Conservation (phyloP, 2,329 filamentous ascomycete genomes). For the Grosmannia huntii region DNA sequence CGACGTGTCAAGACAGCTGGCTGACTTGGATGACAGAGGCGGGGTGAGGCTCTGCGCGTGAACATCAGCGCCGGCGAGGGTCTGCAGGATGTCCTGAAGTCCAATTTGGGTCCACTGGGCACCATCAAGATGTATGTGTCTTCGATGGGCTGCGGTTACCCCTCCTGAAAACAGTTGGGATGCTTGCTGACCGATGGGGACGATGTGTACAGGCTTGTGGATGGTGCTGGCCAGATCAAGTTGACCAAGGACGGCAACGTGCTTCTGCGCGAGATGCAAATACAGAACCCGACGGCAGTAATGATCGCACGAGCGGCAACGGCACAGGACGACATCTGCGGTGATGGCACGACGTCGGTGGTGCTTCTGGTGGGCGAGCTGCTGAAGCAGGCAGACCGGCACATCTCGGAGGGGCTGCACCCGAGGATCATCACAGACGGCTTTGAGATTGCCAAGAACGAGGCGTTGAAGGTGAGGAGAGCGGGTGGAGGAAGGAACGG, state of each 20-base stretch:
- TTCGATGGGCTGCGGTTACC: too few relatives aligned
- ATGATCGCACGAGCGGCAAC: slow-evolving; percentile 76
- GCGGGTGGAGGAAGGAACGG: not conserved
- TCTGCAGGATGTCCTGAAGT: slow-evolving; percentile 85
- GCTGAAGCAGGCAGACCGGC: slow-evolving; percentile 91
- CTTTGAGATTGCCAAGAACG: slow-evolving; percentile 90
- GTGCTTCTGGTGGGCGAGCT: slow-evolving; percentile 93
- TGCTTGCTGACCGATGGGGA: not conserved
- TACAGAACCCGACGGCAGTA: slow-evolving; percentile 95
- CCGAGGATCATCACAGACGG: slow-evolving; percentile 94
- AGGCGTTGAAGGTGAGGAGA: slow-evolving; percentile 64
- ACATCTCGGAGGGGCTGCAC: slow-evolving; percentile 94
- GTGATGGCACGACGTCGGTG: slow-evolving; percentile 93
- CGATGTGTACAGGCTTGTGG: slow-evolving; percentile 41
- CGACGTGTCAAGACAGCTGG: slow-evolving; percentile 7
- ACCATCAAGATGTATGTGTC: slow-evolving; percentile 79
- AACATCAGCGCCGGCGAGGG: slow-evolving; percentile 97
- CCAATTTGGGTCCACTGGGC: slow-evolving; percentile 84
- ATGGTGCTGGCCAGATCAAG: slow-evolving; percentile 74
- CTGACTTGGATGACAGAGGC: slow-evolving; percentile 48
- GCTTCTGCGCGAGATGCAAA: slow-evolving; percentile 68
- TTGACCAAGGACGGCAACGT: slow-evolving; percentile 98
- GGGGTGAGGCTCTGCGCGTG: slow-evolving; percentile 90
- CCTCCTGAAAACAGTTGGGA: not conserved
- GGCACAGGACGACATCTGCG: slow-evolving; percentile 95